Percentiles rank a stretch among this genome's conserved stretches.
phyloP scores from a whole-genome alignment of 208 protist genomes.

The Trichomonas tenax region DNA sequence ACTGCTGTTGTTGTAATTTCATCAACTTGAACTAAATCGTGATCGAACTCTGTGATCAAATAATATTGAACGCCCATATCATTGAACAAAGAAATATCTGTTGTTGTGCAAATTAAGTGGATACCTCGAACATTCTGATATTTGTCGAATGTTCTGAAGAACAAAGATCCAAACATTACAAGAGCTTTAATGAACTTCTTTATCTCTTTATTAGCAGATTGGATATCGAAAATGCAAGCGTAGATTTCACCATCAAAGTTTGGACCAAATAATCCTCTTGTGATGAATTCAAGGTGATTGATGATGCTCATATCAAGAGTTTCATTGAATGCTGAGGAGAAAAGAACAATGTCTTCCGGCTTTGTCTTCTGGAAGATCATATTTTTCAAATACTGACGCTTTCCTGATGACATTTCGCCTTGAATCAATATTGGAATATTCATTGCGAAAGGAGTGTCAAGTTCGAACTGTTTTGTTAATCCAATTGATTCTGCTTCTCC shows the following conservation, averaged over 20 bases:
- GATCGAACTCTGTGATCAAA: neutral
- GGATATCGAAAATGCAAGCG: neutral
- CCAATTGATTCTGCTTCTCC: neutral
- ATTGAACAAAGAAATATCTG: neutral
- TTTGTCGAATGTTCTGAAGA: neutral
- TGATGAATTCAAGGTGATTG: neutral
- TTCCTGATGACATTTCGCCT: neutral
- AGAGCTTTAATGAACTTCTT: neutral
- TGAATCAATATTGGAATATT: neutral
- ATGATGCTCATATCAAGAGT: neutral
- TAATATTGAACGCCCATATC: neutral
- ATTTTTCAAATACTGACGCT: neutral
- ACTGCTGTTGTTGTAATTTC: neutral
- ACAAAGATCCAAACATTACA: neutral
- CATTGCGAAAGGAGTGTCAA: neutral
- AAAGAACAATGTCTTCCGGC: neutral
- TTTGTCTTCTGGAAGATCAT: neutral
- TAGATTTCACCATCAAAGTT: neutral
- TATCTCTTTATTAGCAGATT: neutral
- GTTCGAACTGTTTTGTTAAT: neutral
- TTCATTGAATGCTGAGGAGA: neutral
- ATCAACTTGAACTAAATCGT: neutral
- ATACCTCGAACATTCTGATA: neutral
- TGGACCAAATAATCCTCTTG: neutral
- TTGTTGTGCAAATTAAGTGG: neutral